Base-by-base conservation (phyloP, 352 stramenopile genomes). In the Phytophthora hibernalis region DNA sequence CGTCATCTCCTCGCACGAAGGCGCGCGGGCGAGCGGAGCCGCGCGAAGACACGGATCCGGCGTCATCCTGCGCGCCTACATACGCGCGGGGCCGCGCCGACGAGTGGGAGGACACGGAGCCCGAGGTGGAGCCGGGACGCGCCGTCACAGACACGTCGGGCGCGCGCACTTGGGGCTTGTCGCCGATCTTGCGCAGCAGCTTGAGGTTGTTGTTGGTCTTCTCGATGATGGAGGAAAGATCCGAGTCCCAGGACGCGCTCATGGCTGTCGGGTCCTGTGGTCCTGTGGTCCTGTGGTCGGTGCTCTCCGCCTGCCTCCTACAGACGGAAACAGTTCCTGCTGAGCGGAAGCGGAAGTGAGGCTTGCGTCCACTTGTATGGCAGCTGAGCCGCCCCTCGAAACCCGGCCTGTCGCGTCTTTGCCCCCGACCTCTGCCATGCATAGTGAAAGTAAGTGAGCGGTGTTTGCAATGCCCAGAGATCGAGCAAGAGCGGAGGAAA, bases 201-300 rank as follows among this genome's bases (percentile, higher is more conserved):
- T 92, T 92, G 54, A 93, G 80, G 73, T 93, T 95, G 61, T 91
- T 87, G 68, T 93, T 95, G 55, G 87, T 95, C 74, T 95, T 93
- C 58, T 95, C 87, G 49, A 95, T 93, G 82, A 93, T 93, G 12
- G 87, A 92, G 45, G 86, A 89, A 52, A 95, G 65, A 56, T 95
- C 87, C 53, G 83, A 83, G 66, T 95, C 85, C 87, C 87, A 95
- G 31, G 90, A 85, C 59, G 87, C 72, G 66, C 81, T 92, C 82
- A 93, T 93, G 62, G 35, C 44, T 20, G 26, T 31, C 26, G 26
- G 26, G 26, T 31, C 26, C 26, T 31, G 26, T n/a, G n/a, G n/a
- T n/a, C n/a, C n/a, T n/a, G n/a, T n/a, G n/a, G n/a, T n/a, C n/a
- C n/a, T n/a, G n/a, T n/a, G n/a, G n/a, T n/a, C n/a, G n/a, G n/a